Evolutionary conservation across 495 filamentous ascomycete species (phyloP), one percentile per base, ranked within the genome.

Genomic region (Penicillium paradoxum): DNA sequence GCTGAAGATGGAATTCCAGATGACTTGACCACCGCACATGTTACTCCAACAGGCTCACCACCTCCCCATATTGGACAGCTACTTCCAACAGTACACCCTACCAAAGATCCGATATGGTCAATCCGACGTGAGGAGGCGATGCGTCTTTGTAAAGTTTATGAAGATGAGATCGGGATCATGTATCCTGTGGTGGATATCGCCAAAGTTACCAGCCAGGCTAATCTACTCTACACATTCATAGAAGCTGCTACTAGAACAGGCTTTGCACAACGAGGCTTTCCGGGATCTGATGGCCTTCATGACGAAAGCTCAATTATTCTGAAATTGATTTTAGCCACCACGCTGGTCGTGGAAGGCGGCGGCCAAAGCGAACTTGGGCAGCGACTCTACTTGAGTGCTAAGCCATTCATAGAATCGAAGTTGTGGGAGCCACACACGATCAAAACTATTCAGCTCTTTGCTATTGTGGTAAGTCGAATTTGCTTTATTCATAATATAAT

Each of bases 121-220:
- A 76, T 90, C 25, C 77, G 75, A 24, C 82, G 83, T 55, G 80
- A 88, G 24, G 88, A 93, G 57, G 81, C 89, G 46, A 56, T 88
- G 11, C 80, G 87, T 1, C 71, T 95, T 6, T 87, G 84, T 54
- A 72, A 78, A 9, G 77, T 90, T 6, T 89, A 88, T 57, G 85
- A 91, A 47, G 88, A 95, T 64, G 90, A 93, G 64, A 83, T 92
- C 45, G 87, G 87, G 9, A 77, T 90, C 47, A 92, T 92, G 88
- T 92, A 92, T 66, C 89, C 89, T 1, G 76, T 95, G 11, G 67
- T 93, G 18, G 75, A 87, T 51, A 87, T 93, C 32, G 79, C 86
- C 19, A 73, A 74, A 15, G 68, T 90, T 6, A 80, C 84, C 22
- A 72, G 67, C 8, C 83, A 91, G 63, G 83, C 83, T 11, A 80